Conservation (phyloP, 768 basidiomycete genomes). For the Russula abietina region DNA sequence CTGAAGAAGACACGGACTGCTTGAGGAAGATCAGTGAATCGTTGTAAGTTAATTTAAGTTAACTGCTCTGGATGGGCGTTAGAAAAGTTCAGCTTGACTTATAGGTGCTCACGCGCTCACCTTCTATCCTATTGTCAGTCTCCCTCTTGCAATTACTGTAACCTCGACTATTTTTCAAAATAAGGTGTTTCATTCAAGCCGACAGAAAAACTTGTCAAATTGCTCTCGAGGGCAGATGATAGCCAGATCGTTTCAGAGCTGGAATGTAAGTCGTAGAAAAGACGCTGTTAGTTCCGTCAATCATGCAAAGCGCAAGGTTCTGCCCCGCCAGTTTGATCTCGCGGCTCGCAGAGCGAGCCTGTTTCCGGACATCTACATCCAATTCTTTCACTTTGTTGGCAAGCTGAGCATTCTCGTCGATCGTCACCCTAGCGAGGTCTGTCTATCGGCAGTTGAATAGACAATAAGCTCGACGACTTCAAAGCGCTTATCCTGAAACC, state of each 20-base stretch:
- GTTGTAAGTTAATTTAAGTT: no score
- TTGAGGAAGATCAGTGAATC: constrained; percentile 15
- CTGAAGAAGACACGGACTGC: no score
- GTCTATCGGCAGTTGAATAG: constrained; percentile 9
- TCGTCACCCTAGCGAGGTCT: constrained; percentile 18
- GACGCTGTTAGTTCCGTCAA: constrained; percentile 20
- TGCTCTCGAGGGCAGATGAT: constrained; percentile 12
- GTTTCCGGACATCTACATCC: constrained; percentile 23
- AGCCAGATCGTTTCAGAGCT: constrained; percentile 14
- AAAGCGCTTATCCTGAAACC: constrained; percentile 11
- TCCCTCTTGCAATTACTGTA: constrained; percentile 13
- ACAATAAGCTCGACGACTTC: background rate
- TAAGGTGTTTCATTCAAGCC: constrained; percentile 16
- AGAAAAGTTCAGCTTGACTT: background rate
- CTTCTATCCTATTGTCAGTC: constrained; percentile 17
- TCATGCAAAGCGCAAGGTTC: constrained; percentile 16
- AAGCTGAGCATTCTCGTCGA: constrained; percentile 19
- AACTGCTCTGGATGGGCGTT: constrained; percentile 10
- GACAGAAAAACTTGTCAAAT: constrained; percentile 17
- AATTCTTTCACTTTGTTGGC: constrained; percentile 17
- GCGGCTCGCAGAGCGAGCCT: constrained; percentile 10
- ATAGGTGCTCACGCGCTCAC: constrained; percentile 3
- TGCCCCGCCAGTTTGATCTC: background rate
- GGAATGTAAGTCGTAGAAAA: constrained; percentile 15
- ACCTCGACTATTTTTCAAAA: constrained; percentile 20